Conservation (phyloP, 345 rosid genomes). For the Sapria himalayana region DNA sequence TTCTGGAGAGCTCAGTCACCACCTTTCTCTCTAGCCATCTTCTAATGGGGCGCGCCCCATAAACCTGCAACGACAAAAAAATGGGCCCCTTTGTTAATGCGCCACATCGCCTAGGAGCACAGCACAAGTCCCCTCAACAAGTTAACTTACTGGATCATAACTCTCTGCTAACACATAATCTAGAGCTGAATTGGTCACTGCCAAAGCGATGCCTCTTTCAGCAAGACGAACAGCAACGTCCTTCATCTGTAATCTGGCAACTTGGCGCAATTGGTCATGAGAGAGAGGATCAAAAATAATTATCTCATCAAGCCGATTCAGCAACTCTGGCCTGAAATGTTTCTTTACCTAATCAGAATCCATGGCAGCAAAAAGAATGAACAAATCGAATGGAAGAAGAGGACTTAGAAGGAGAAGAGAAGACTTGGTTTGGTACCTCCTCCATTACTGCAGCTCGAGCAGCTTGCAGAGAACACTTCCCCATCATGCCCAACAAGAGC, state of each 20-base stretch:
- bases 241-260: constrained; percentile 63
- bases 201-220: constrained; percentile 67
- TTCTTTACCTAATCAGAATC: constrained; percentile 28
- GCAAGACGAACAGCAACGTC: constrained; percentile 69
- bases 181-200: constrained; percentile 63
- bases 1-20: constrained; percentile 65
- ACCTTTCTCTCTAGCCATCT: constrained; percentile 93
- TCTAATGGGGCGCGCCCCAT: constrained; percentile 78
- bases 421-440: constrained; percentile 43
- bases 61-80: constrained; percentile 26
- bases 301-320: constrained; percentile 70
- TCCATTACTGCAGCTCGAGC: constrained; percentile 70
- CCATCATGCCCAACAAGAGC: constrained; percentile 45
- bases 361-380: too few species aligned
- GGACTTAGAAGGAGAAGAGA: too few species aligned
- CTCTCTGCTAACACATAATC: constrained; percentile 54
- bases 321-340: constrained; percentile 74
- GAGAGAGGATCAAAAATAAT: constrained; percentile 88
- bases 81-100: too few species aligned
- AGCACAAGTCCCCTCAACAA: too few species aligned
- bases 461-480: constrained; percentile 56
- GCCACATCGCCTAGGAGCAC: too few species aligned
- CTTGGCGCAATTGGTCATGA: constrained; percentile 70
- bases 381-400: too few species aligned
- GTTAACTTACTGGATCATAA: constrained; percentile 73